Evolutionary conservation across 2,329 filamentous ascomycete genomes (phyloP), one percentile per base, ranked within the genome.

Genomic region (Parascedosporium putredinis): DNA sequence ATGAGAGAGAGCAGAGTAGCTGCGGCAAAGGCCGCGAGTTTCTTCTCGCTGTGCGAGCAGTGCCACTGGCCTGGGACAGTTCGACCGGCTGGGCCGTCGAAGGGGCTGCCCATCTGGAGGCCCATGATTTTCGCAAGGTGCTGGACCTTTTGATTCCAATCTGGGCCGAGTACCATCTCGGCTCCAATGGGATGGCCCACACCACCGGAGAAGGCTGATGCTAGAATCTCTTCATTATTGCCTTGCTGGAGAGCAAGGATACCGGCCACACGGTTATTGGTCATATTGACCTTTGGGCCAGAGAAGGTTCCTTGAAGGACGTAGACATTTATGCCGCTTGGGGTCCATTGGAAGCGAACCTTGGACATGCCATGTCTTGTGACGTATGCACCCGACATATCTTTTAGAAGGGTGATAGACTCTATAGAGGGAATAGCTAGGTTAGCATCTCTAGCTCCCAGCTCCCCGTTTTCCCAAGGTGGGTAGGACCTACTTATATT

Each of bases 31-130:
- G 62, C 57, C 0, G 67, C 64, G 0, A 71, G 60, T 50, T 71
- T 71, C 14, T 66, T 64, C 51, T 71, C 68, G 1, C 66, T 63
- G 20, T 71, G 68, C 0, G 63, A 59, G 0, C 62, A 64, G 1
- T 58, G 56, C 54, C 52, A 58, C 5, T 48, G n/a, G 12, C 46
- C 47, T 16, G 18, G 31, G 23, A 22, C 48, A 22, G n/a, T 9
- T n/a, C 23, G 12, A 4, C 27, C 23, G 7, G 18, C 27, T 23
- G 16, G 34, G 8, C 14, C 18, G 29, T 47, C 45, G 34, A 42
- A 47, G 38, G 64, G 65, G 10, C 62, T 52, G 3, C 65, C 63
- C 7, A 45, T 50, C 24, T 50, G 50, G 16, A 68, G 12, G 0
- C 57, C 60, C 3, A 70, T 54, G 0, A 60, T 23, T 4, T 48